phyloP scores from a whole-genome alignment of 1,139 yeast genomes.

The Suhomyces anneliseae region DNA sequence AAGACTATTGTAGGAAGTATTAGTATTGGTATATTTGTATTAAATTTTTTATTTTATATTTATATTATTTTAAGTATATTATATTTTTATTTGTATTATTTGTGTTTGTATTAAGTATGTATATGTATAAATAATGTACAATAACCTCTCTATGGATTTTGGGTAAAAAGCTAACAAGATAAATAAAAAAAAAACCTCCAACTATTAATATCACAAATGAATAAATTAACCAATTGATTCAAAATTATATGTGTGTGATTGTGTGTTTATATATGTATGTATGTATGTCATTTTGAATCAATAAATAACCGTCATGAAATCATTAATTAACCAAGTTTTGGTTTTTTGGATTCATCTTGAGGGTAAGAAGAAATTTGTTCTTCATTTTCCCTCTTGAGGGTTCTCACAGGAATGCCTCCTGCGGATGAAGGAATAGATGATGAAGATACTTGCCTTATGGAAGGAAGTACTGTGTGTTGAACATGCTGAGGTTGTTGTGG shows the following conservation, averaged over 20 bases:
- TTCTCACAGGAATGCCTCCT: slow-evolving; percentile 18
- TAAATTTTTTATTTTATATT: no score
- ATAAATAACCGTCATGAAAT: slow-evolving; percentile 5
- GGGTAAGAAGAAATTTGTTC: slow-evolving; percentile 5
- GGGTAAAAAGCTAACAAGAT: slow-evolving; percentile 2
- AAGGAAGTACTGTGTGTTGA: slow-evolving; percentile 14
- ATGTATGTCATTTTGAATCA: not conserved
- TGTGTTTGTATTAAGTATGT: slow-evolving; percentile 8
- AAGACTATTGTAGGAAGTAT: no score
- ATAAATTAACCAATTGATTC: slow-evolving; percentile 7
- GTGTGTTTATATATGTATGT: no score
- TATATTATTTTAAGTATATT: no score
- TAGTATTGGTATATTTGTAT: no score
- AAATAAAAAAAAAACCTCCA: slow-evolving; percentile 2
- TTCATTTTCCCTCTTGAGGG: slow-evolving; percentile 28
- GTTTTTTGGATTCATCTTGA: slow-evolving; percentile 12
- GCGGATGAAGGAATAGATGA: slow-evolving; percentile 10
- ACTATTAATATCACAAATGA: slow-evolving; percentile 2
- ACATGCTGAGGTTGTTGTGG: slow-evolving; percentile 1
- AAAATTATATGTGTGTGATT: slow-evolving; percentile 12
- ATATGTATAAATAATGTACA: slow-evolving; percentile 5
- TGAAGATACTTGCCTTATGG: slow-evolving; percentile 11
- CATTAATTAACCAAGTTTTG: slow-evolving; percentile 10
- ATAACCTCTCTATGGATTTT: slow-evolving; percentile 7
- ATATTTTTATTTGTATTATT: no score